These are phyloP conservation scores for Orbilia blumenaviensis DNA, from an alignment of 2,329 filamentous ascomycete genomes.

Conservation along the genomic window DNA sequence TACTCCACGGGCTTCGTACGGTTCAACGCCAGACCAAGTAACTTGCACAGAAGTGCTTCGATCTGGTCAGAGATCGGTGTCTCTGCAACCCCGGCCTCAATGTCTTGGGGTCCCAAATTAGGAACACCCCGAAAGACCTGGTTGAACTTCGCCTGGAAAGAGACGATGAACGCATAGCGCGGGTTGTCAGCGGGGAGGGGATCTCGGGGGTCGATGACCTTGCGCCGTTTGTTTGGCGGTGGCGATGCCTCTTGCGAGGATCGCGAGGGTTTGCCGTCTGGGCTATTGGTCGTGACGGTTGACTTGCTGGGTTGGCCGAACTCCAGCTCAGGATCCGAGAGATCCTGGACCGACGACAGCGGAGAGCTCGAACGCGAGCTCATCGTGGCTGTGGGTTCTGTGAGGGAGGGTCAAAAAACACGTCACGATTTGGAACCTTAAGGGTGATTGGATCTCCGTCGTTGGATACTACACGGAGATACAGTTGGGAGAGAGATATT, in stretches of 20 bases:
- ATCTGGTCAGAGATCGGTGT: constrained; percentile 80
- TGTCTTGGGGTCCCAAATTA: constrained; percentile 92
- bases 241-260: constrained; percentile 33
- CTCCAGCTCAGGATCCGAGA: constrained; percentile 50
- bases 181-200: constrained; percentile 42
- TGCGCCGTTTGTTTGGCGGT: constrained; percentile 44
- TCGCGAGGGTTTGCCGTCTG: constrained; percentile 28
- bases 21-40: constrained; percentile 88
- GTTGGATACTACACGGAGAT: background rate
- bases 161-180: constrained; percentile 79
- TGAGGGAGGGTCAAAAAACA: constrained; percentile 16
- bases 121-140: constrained; percentile 87
- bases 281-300: constrained; percentile 19
- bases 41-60: constrained; percentile 86
- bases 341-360: constrained; percentile 47
- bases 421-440: constrained; percentile 15
- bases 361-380: constrained; percentile 52
- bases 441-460: background rate
- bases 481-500: no score
- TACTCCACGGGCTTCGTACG: constrained; percentile 99
- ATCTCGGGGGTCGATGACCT: constrained; percentile 49
- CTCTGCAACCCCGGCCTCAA: constrained; percentile 85
- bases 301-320: constrained; percentile 35
- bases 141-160: constrained; percentile 93
- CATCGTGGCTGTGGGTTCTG: constrained; percentile 6